These are phyloP conservation scores for Cyanidioschyzon merolae DNA, from an alignment of 23 red algal species.

Conservation along the genomic window DNA sequence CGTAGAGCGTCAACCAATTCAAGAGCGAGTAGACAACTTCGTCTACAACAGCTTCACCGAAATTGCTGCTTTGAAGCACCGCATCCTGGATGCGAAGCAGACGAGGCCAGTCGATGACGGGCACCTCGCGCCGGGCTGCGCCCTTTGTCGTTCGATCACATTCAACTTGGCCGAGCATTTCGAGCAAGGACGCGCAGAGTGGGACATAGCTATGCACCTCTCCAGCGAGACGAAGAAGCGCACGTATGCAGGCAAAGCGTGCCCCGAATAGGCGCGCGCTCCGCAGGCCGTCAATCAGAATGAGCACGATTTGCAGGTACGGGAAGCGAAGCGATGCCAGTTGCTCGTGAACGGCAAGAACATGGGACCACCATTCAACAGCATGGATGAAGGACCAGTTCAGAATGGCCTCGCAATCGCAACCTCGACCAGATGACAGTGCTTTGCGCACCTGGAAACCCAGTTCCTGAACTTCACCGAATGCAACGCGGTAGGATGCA, in stretches of 20 bases:
- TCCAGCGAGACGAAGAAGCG: not conserved
- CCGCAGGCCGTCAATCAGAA: not conserved
- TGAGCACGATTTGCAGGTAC: not conserved
- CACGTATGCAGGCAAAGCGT: not conserved
- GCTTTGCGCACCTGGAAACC: not conserved
- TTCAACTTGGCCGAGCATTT: not conserved
- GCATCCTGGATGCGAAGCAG: not conserved
- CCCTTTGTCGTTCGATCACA: not conserved
- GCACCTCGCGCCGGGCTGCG: not conserved
- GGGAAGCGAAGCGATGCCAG: not conserved
- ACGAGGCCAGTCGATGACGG: not conserved
- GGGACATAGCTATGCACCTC: not conserved
- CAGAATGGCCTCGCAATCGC: not conserved
- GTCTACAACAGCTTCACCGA: not conserved
- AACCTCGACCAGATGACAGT: not conserved
- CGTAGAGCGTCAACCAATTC: not conserved
- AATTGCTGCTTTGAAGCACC: not conserved
- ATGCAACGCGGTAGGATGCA: not conserved
- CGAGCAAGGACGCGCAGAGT: not conserved
- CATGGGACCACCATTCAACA: not conserved
- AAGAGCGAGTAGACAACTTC: not conserved
- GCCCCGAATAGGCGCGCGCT: not conserved
- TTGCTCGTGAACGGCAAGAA: not conserved
- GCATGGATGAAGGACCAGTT: not conserved
- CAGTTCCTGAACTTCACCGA: not conserved